phyloP scores from a whole-genome alignment of 257 asterid species.

The Datura wrightii region DNA sequence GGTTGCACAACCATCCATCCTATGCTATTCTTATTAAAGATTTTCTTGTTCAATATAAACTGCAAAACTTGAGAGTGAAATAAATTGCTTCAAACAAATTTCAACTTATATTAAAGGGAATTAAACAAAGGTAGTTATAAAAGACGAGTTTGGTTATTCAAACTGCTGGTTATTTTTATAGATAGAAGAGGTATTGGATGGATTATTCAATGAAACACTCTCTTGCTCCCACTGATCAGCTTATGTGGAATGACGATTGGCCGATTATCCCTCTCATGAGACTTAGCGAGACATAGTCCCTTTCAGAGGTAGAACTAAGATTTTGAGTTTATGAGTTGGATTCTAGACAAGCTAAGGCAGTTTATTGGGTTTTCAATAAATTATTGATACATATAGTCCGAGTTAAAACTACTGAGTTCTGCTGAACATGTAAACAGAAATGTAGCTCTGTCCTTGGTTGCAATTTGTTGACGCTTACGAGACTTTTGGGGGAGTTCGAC shows the following conservation, averaged over 20 bases:
- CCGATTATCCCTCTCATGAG: neutral
- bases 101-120: too few relatives aligned
- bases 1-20: neutral
- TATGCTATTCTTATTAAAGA: neutral
- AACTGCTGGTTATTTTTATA: neutral
- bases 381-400: too few relatives aligned
- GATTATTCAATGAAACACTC: neutral
- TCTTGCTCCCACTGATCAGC: neutral
- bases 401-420: too few relatives aligned
- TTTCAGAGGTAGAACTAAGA: neutral
- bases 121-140: too few relatives aligned
- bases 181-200: too few relatives aligned
- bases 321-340: neutral
- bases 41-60: neutral
- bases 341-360: neutral
- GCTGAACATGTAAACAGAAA: too few relatives aligned
- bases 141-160: neutral
- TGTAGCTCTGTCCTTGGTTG: neutral
- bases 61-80: neutral
- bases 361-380: too few relatives aligned
- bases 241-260: neutral
- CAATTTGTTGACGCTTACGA: neutral
- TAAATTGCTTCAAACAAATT: too few relatives aligned
- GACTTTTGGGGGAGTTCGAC: neutral
- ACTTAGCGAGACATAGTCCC: neutral